Base-by-base conservation (phyloP, 2,329 filamentous ascomycete genomes). In the Phialocephala sp. region DNA sequence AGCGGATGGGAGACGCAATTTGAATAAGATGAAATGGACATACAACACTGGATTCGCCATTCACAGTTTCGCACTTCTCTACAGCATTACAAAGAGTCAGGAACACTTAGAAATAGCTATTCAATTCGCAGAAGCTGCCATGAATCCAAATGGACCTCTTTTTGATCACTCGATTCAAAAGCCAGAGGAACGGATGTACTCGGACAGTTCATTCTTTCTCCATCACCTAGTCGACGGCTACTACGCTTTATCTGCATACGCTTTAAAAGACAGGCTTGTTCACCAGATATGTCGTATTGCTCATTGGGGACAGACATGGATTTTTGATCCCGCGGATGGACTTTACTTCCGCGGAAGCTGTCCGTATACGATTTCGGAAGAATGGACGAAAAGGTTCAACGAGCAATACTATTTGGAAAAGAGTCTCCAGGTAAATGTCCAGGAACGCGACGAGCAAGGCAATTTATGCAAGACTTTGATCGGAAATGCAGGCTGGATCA, bases 171-270 rank as follows among this genome's bases (percentile, higher is more conserved):
- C 60, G 0, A 62, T 68, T 22, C 55, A 59, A 2, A 41, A 64
- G 15, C 14, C 43, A 18, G 18, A 43, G 1, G 39, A 65, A 14
- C 52, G 70, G 27, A 69, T 69, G 66, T 68, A 70, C 24, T 69
- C 68, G 2, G 68, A 72, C 24, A 61, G 68, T 36, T 70, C 70
- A 15, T 70, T 70, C 43, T 72, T 72, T 39, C 32, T 72, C 1
- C 70, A 72, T 50, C 70, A 70, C 41, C 62, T 72, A 1, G 66
- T 72, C 1, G 67, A 72, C 57, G 68, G 70, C 2, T 72, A 68
- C 52, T 8, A 52, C 2, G 66, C 63, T 1, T 61, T 72, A 4
- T 67, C 67, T 9, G 62, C 62, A 27, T 59, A 68, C 58, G 27
- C 56, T 18, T 8, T 60, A 5, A 43, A n/a, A 1, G 47, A 69